These are phyloP conservation scores for Pseudisothecium myosuroides DNA, from an alignment of 225 moss, liverwort and hornwort species.

Conservation along the genomic window DNA sequence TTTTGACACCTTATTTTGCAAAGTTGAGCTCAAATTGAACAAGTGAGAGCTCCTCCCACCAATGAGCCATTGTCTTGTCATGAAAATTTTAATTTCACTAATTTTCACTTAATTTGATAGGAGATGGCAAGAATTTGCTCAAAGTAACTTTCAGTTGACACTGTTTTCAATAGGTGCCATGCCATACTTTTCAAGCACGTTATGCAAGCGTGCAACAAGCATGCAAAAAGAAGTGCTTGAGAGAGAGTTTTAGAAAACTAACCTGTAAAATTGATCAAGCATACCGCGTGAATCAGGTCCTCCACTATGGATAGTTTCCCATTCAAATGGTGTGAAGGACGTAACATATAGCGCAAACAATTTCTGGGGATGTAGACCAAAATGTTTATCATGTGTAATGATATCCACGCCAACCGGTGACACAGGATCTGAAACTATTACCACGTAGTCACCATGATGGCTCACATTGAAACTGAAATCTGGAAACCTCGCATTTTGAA, in stretches of 20 bases:
- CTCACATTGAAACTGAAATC: constrained; percentile 61
- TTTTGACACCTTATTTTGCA: not conserved
- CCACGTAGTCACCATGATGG: constrained; percentile 55
- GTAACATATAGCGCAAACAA: constrained; percentile 22
- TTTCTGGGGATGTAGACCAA: constrained; percentile 3
- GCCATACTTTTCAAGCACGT: not conserved
- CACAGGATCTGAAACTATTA: constrained; percentile 49
- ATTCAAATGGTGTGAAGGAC: constrained; percentile 44
- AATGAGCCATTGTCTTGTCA: not conserved
- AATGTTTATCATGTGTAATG: constrained; percentile 4
- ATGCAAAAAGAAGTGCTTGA: not conserved
- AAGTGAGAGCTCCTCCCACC: not conserved
- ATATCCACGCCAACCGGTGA: constrained; percentile 61
- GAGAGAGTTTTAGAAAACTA: not conserved
- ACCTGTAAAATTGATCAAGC: constrained; percentile 66
- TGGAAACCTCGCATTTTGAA: constrained; percentile 5
- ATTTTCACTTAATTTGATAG: not conserved
- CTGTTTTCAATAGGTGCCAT: not conserved
- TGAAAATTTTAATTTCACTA: not conserved
- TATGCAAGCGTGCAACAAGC: not conserved
- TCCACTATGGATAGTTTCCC: constrained; percentile 36
- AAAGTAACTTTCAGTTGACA: not conserved
- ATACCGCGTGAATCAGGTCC: constrained; percentile 19
- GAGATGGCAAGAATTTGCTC: not conserved
- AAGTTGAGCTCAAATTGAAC: not conserved